Conservation (phyloP, 352 stramenopile genomes). For the Phytopythium aichiense region DNA sequence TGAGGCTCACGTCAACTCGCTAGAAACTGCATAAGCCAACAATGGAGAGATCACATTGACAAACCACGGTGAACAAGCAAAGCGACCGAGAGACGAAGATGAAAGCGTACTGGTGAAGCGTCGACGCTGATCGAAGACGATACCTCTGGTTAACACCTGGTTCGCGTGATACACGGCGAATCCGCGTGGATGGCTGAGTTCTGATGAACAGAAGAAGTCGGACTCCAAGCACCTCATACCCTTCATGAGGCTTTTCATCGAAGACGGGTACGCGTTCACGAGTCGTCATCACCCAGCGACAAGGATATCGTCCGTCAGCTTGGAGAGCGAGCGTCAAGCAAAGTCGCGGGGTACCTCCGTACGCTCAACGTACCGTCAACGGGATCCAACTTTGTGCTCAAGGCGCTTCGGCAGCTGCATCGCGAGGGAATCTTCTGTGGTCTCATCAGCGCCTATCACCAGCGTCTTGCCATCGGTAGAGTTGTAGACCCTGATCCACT, state of each 20-base stretch:
- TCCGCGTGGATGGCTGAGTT: constrained; percentile 7
- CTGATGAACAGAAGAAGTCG: constrained; percentile 16
- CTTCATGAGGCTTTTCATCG: constrained; percentile 17
- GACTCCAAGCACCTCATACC: constrained; percentile 12
- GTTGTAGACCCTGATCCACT: background rate
- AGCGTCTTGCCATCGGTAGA: constrained; percentile 1
- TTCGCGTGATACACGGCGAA: constrained; percentile 12
- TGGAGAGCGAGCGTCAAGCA: background rate
- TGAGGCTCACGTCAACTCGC: constrained; percentile 5
- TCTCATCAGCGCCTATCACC: constrained; percentile 1
- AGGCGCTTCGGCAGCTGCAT: constrained; percentile 9
- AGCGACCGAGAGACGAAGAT: constrained; percentile 1
- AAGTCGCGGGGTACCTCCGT: background rate
- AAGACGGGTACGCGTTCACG: constrained; percentile 13
- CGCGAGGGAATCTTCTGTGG: background rate
- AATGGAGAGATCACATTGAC: background rate
- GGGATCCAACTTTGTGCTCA: constrained; percentile 5
- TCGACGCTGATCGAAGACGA: constrained; percentile 3
- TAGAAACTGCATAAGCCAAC: constrained; percentile 1
- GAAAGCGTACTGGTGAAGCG: constrained; percentile 3
- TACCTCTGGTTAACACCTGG: constrained; percentile 7
- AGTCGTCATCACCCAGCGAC: background rate
- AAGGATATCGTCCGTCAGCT: constrained; percentile 6
- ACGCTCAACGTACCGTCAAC: background rate
- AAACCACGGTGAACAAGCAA: background rate